Base-by-base conservation (phyloP, 495 filamentous ascomycete species). In the Terfezia claveryi region DNA sequence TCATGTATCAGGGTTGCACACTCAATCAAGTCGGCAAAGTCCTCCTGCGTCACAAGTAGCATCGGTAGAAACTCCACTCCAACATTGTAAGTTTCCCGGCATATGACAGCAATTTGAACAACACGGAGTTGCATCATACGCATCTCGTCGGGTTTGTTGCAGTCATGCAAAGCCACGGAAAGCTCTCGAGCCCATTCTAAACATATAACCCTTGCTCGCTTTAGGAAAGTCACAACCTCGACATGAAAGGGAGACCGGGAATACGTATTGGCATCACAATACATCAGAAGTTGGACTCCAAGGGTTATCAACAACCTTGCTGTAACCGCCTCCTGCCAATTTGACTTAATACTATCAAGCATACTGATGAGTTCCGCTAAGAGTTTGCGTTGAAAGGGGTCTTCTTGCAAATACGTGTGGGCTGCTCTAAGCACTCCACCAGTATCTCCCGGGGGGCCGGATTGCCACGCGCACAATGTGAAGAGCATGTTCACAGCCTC, bases 401-500 rank as follows among this genome's bases (percentile, higher is more conserved):
- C 27, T 32, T 32, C 27, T 32, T 32, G 27, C 27, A 32, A 32
- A 32, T 32, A 2, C 27, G 27, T 32, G 27, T 32, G 27, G 27
- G 27, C 27, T 32, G 1, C 27, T 32, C 27, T 32, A 32, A 32
- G 27, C 4, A 14, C 14, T 46, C 14, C 41, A 32, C 27, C 4
- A 20, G 4, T 14, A 14, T 46, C 14, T 20, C 41, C 41, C 1
- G 41, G 14, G 2, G 41, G 41, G 14, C 41, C 41, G 4, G 67
- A 69, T 55, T 79, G 75, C 50, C 69, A 66, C 32, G 69, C 68
- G 14, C 72, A 68, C 57, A 80, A 77, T 10, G 70, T 60, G 7
- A 79, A 49, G 27, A 78, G 65, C 0, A 71, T 54, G 8, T 59
- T 59, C 0, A 74, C 74, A 20, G 74, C 68, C 8, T 67, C 53